These are phyloP conservation scores for Achaetomiella virescens DNA, from an alignment of 495 filamentous ascomycete genomes.

Conservation along the genomic window DNA sequence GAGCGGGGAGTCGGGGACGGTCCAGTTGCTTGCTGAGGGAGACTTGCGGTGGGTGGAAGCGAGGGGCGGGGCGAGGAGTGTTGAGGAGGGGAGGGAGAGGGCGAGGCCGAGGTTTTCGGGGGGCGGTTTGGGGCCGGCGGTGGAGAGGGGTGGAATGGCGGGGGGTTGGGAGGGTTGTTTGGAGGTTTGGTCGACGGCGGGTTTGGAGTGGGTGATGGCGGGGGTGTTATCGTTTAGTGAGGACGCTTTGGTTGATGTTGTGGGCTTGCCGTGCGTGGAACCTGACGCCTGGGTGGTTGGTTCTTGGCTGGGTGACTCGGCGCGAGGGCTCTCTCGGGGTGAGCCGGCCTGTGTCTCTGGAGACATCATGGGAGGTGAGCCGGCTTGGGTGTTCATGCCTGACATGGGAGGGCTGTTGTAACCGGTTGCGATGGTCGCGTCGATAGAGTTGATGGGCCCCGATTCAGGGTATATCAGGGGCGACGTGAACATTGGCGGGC, in stretches of 20 bases:
- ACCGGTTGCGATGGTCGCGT: no score
- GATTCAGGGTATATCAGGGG: constrained; percentile 14
- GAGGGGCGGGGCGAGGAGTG: constrained; percentile 2
- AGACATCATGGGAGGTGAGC: constrained; percentile 1
- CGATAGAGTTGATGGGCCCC: not conserved
- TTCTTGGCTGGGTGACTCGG: not conserved
- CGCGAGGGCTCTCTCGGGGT: not conserved
- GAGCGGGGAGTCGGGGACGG: constrained; percentile 11
- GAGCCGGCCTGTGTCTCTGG: not conserved
- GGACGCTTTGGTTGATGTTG: constrained; percentile 11
- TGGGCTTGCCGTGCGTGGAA: not conserved
- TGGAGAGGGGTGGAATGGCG: constrained; percentile 6
- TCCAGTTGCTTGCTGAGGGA: constrained; percentile 4
- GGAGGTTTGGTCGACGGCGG: not conserved
- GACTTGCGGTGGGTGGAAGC: not conserved
- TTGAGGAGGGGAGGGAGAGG: not conserved
- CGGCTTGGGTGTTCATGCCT: not conserved
- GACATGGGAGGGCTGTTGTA: constrained; percentile 16
- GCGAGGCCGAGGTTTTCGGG: constrained; percentile 8
- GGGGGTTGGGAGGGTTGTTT: not conserved
- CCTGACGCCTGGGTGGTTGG: not conserved
- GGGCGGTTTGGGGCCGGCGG: constrained; percentile 1
- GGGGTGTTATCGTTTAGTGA: constrained; percentile 12
- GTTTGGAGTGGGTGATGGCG: not conserved
- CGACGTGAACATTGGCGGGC: constrained; percentile 7